Base-by-base conservation (phyloP, 441 rosid species). In the Populus hybrid region DNA sequence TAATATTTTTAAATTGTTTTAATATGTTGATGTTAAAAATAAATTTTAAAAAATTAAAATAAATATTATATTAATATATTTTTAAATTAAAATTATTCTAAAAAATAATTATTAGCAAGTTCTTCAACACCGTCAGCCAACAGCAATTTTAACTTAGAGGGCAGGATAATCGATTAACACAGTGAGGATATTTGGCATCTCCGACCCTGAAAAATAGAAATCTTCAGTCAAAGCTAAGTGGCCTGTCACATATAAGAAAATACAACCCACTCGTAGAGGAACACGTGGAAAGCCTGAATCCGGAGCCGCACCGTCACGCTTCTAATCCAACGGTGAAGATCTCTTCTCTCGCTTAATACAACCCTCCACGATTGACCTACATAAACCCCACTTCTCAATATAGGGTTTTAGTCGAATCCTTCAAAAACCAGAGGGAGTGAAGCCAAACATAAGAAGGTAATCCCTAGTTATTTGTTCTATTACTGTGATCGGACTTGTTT, bases 261-360 rank as follows among this genome's bases (percentile, higher is more conserved):
- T 32, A 74, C 59, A 64, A 32, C n/a, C 75, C 77, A 74, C 2
- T 76, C 57, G 59, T 4, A 70, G 32, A 21, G 20, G 8, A 8
- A 77, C 75, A 71, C 80, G 75, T 70, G 57, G 9, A 3, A 53
- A 61, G 14, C 35, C 21, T 12, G 26, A 66, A 35, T 57, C 35
- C 61, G 0, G 11, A 30, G 24, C 30, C 67, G 34, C 34, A 68
- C 50, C 20, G 38, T 59, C 26, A 76, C 24, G 5, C 57, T 2
- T 5, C 36, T 18, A 50, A 83, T 83, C 83, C 75, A 69, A 81
- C 85, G 82, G 79, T 36, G 46, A 32, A 64, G 61, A 78, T 71
- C 63, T 40, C 8, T 36, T 70, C 69, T 24, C 34, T 14, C 7
- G 20, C 35, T 20, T 12, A 10, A 2, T 70, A 76, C 50, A 71